Base-by-base conservation (phyloP, 768 basidiomycete species). In the Phaffia australis region DNA sequence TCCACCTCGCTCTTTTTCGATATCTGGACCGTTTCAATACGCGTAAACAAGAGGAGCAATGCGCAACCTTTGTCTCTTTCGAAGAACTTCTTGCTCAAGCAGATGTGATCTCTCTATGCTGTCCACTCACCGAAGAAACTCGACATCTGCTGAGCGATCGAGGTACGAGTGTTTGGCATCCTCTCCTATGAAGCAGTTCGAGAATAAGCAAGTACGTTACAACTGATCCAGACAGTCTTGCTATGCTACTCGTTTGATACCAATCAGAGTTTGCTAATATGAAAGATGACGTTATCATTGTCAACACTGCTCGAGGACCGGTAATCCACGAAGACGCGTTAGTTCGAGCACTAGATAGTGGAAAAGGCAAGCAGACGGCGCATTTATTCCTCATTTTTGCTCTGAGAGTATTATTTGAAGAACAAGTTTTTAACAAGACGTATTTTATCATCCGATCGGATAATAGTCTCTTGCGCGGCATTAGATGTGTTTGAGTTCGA, bases 401-500 rank as follows among this genome's bases (percentile, higher is more conserved):
- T 14, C n/a, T 35, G 8, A 18, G n/a, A 18, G 51, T 52, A 7
- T 4, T 5, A 21, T 6, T 4, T n/a, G 51, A 27, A n/a, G 5
- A 52, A 32, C 21, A 32, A 19, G 2, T 15, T 47, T 42, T 7
- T 16, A 6, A 3, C 11, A 23, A 11, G 25, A 21, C 56, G 15
- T 46, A 48, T 11, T 35, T 2, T 30, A n/a, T 23, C 3, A 5
- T 25, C 14, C 48, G 23, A 2, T 42, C 19, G 19, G 4, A 32
- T 0, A 5, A 46, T 49, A 73, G 73, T 78, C 2, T 56, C 69
- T 42, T 68, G 74, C 56, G 77, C 73, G 0, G 77, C 75, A n/a
- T 69, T 78, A 4, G 77, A 78, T 49, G 77, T 78, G 11, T 77
- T 75, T 59, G 76, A 60, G 42, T 42, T 42, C 42, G 77, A 78